Percentiles rank a stretch among this genome's conserved stretches.
These are phyloP conservation scores for Kockovaella imperatae DNA, from an alignment of 768 basidiomycete genomes.

Conservation along the genomic window DNA sequence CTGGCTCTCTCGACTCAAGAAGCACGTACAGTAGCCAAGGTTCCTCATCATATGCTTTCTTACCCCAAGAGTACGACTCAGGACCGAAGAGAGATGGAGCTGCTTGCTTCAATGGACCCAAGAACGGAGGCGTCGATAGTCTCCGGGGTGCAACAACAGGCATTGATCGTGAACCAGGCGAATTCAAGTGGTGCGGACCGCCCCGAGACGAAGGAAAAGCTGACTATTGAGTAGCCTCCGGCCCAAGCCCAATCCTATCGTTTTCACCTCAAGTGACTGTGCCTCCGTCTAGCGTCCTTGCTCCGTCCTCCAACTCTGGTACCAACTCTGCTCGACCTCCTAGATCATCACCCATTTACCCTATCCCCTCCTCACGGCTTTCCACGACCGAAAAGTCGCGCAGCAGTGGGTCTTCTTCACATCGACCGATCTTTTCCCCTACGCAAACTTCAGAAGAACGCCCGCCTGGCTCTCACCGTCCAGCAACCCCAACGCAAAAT, in stretches of 20 bases:
- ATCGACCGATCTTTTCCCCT: conserved; percentile 30
- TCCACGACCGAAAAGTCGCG: not conserved
- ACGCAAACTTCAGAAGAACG: conserved; percentile 15
- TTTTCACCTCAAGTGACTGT: not conserved
- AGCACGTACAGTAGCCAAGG: conserved; percentile 1
- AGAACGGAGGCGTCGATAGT: not conserved
- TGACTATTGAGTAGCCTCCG: no score
- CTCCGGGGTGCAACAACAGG: no score
- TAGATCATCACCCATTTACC: not conserved
- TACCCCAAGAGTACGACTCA: conserved; percentile 11
- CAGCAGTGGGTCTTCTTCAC: conserved; percentile 13
- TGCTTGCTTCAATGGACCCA: conserved; percentile 4
- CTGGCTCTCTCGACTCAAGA: conserved; percentile 32
- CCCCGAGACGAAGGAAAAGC: no score
- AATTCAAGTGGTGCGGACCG: no score
- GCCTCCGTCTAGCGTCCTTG: conserved; percentile 8
- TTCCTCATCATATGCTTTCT: conserved; percentile 7
- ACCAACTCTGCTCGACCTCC: no score
- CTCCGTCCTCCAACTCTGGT: no score
- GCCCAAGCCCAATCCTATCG: not conserved
- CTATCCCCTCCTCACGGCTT: not conserved
- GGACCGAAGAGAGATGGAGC: conserved; percentile 34
- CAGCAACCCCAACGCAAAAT: not conserved
- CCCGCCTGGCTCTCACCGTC: not conserved
- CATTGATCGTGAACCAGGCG: no score